Percentiles rank a stretch among this genome's conserved stretches.
These are phyloP conservation scores for Paramecium biaurelia DNA, from an alignment of 73 alveolate species.

Conservation along the genomic window DNA sequence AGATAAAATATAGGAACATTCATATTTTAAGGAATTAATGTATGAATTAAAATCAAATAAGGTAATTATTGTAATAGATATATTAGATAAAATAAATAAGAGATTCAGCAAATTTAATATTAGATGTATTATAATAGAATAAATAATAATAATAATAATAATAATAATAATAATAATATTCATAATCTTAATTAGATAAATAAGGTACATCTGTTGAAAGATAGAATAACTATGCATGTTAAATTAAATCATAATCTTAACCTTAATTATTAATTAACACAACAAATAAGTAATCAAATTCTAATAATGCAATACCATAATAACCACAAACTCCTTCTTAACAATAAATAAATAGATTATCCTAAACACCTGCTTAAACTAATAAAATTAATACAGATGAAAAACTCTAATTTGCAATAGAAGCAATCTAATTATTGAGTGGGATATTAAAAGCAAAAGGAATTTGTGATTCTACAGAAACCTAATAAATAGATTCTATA, in stretches of 20 bases:
- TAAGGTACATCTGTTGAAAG: background rate
- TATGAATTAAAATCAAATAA: background rate
- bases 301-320: background rate
- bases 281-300: background rate
- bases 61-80: background rate
- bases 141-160: background rate
- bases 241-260: background rate
- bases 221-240: background rate
- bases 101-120: background rate
- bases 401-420: background rate
- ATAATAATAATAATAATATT: background rate
- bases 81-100: conserved; percentile 41
- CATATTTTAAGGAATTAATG: background rate
- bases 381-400: background rate
- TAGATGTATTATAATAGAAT: background rate
- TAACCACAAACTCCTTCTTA: background rate
- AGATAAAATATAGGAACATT: background rate
- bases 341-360: background rate
- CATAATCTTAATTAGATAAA: background rate
- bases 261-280: background rate
- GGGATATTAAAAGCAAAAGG: background rate
- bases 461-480: background rate
- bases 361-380: background rate
- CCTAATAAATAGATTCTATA: background rate
- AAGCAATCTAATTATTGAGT: background rate